Evolutionary conservation across 176 grass and related monocot species (phyloP), one percentile per base, ranked within the genome.

Genomic region (Poa pratensis): DNA sequence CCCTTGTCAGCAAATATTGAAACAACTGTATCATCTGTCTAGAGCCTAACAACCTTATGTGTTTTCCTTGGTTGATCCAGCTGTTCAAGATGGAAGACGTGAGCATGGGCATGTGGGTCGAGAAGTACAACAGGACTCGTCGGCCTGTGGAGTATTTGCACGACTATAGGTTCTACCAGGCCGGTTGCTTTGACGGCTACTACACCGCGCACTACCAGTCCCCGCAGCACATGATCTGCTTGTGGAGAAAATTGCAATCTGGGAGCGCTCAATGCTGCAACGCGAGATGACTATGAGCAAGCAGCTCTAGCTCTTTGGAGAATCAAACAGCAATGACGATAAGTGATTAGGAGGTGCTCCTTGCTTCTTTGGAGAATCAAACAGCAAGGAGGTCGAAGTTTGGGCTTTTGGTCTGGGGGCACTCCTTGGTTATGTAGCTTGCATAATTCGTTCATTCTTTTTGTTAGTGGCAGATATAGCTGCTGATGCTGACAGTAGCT

Each of bases 101-200:
- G 55, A 94, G 89, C 54, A 89, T 94, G 87, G 92, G 92, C n/a
- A 91, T 89, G 89, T 94, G 92, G 92, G 81, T 94, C 7, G 84
- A 94, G 75, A 88, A 85, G 42, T 94, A 85, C 73, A 85, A 79
- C 32, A 71, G 17, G 8, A 87, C 81, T 24, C 78, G 12, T 8
- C 83, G 5, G 42, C 32, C 49, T 9, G 87, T 94, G 20, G 77
- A 76, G 65, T 94, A 91, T 76, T 82, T 18, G 24, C 92, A 94
- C 72, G 90, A 86, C 59, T 42, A 86, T 78, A 94, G 65, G 43
- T 94, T 94, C 78, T 94, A 77, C 54, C 92, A 94, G 26, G 84
- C 87, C 12, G 92, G 89, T 9, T 94, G 92, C 66, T 69, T 91
- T 9, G 89, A 91, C 16, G 83, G 88, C 40, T 94, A 94, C 54